Evolutionary conservation across 352 stramenopile species (phyloP).

Genomic region (Phytopythium montanum): DNA sequence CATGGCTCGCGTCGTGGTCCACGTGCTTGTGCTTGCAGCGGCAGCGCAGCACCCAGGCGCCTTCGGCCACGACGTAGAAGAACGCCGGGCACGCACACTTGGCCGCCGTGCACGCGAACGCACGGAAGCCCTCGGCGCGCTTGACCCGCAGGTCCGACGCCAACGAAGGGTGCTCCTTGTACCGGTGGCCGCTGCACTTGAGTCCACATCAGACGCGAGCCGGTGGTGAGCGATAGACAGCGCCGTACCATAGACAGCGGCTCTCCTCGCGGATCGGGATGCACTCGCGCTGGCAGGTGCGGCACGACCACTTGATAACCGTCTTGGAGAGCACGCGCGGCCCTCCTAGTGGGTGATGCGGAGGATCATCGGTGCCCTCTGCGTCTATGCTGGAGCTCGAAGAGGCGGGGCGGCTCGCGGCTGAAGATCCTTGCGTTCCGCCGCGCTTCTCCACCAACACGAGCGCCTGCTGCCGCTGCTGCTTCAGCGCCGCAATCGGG

Average conservation of each 20-base stretch:
- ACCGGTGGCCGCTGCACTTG: conserved; percentile 48
- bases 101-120: conserved; percentile 53
- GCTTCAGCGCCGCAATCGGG: conserved; percentile 1
- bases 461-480: conserved; percentile 4
- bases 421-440: not conserved
- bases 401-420: not conserved
- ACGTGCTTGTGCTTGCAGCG: conserved; percentile 81
- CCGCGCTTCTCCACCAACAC: conserved; percentile 5
- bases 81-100: conserved; percentile 58
- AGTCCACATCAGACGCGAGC: not conserved
- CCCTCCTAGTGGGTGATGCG: not conserved
- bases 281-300: conserved; percentile 58
- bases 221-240: not conserved
- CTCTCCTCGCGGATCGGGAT: conserved; percentile 76
- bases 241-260: conserved; percentile 58
- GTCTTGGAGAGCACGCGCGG: conserved; percentile 26
- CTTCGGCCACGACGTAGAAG: conserved; percentile 80
- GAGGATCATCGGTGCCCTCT: not conserved
- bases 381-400: not conserved
- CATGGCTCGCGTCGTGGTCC: conserved; percentile 47
- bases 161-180: conserved; percentile 64
- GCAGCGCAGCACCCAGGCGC: conserved; percentile 75
- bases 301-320: conserved; percentile 64
- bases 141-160: conserved; percentile 34
- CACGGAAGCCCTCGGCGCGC: conserved; percentile 21